Evolutionary conservation across 2,329 filamentous ascomycete genomes (phyloP), one percentile per base, ranked within the genome.

Genomic region (Macrophomina pseudophaseolina): DNA sequence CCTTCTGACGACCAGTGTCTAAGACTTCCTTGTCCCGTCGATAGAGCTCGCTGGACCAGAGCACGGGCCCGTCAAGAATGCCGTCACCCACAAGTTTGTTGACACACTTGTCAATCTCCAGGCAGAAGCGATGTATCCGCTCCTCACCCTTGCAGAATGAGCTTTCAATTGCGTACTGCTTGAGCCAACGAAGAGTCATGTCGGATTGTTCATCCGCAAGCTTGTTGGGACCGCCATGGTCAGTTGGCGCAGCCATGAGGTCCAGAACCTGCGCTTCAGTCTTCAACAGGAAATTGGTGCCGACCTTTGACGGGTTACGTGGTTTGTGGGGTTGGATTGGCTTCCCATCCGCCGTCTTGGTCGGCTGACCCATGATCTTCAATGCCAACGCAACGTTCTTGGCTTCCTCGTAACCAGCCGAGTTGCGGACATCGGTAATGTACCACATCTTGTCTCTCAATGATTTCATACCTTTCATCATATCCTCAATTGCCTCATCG

Each of bases 371-470:
- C 95, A 99, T 98, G 7, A 91, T 93, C 78, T 95, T 96, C 59
- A 99, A 82, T 4, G 94, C 95, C 68, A 91, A 86, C 5, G 93
- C 92, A 54, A 98, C 90, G 70, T 94, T 92, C 67, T 90, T 90
- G 46, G 92, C 93, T 71, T 96, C 91, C 68, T 95, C 92, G 73
- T 97, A 98, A 9, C 89, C 88, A 58, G 89, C 91, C 4, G 95
- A 97, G 72, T 94, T 94, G 69, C 92, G 90, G 33, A 98, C 94
- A 76, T 97, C 93, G 1, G 92, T 94, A 68, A 95, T 91, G 76
- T 97, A 99, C 95, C 95, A 99, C 92, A 98, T 97, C 83, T 98
- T 98, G 76, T 97, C 92, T 49, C 95, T 88, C 46, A 97, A 84
- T 28, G 90, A 89, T 66, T 89, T 87, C 44, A 95, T 84, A 5